These are phyloP conservation scores for Podila clonocystis DNA, from an alignment of 192 early-diverging fungal genomes.

Conservation along the genomic window DNA sequence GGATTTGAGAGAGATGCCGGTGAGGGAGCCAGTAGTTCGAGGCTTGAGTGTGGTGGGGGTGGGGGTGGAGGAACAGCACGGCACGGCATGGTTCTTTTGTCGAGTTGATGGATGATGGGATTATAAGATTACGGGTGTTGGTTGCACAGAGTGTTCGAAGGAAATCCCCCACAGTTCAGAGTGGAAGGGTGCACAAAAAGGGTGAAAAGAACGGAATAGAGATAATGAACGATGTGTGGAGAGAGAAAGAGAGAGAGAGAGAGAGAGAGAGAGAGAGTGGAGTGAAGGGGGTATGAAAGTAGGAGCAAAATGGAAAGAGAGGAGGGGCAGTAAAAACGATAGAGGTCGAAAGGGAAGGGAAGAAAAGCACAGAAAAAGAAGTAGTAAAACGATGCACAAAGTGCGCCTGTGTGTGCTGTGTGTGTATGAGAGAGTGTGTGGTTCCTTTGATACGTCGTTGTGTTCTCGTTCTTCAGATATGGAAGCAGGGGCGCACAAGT, in stretches of 20 bases:
- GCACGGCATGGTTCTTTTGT: conserved; percentile 26
- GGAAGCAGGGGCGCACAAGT: too few species aligned
- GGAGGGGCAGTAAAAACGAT: background rate
- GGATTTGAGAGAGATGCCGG: conserved; percentile 37
- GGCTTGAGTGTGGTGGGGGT: conserved; percentile 39
- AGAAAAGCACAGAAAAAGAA: background rate
- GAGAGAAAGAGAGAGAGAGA: too few species aligned
- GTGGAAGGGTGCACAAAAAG: background rate
- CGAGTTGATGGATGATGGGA: background rate
- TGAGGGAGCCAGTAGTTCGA: conserved; percentile 22
- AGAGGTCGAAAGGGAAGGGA: background rate
- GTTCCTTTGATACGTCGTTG: too few species aligned
- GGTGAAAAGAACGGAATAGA: background rate
- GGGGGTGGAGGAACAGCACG: conserved; percentile 42
- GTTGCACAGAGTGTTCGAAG: background rate
- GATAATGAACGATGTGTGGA: background rate
- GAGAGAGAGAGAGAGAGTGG: too few species aligned
- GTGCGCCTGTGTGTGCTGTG: too few species aligned
- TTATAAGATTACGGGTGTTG: background rate
- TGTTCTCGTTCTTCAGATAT: too few species aligned
- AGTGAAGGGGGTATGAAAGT: too few species aligned
- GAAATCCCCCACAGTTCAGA: background rate
- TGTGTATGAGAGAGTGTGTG: too few species aligned
- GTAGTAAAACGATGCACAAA: too few species aligned
- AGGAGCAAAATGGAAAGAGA: background rate